Conservation (phyloP, 2,329 filamentous ascomycete genomes). For the Calonectria pseudoturangicola region DNA sequence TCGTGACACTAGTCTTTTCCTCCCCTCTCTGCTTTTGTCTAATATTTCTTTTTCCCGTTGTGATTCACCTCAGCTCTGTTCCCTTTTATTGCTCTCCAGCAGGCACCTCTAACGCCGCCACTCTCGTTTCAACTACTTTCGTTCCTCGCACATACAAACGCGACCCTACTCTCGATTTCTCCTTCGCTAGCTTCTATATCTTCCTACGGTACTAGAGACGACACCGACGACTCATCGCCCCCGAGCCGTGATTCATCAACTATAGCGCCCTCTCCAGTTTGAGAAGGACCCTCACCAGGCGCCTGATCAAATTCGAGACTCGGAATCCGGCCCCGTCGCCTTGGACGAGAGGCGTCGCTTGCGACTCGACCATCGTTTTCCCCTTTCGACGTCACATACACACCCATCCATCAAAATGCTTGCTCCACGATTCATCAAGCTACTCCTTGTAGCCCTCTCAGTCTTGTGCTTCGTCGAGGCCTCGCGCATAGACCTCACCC, state of each 20-base stretch:
- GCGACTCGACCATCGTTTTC: conserved; percentile 9
- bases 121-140: conserved; percentile 33
- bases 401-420: conserved; percentile 64
- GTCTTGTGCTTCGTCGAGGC: conserved; percentile 68
- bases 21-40: conserved; percentile 20
- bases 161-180: conserved; percentile 26
- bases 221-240: not conserved
- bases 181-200: conserved; percentile 34
- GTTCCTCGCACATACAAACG: conserved; percentile 25
- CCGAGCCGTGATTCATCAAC: conserved; percentile 24
- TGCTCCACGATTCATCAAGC: conserved; percentile 64
- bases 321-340: conserved; percentile 13
- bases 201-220: not conserved
- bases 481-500: conserved; percentile 54
- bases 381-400: not conserved
- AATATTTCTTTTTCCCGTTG: conserved; percentile 24
- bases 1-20: conserved; percentile 23
- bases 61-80: conserved; percentile 20
- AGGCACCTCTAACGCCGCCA: conserved; percentile 24
- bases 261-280: conserved; percentile 4
- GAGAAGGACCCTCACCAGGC: conserved; percentile 8
- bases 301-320: conserved; percentile 17
- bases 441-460: conserved; percentile 70
- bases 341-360: conserved; percentile 20
- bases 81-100: conserved; percentile 26